These are phyloP conservation scores for Alternaria sp. DNA, from an alignment of 2,329 filamentous ascomycete species.

Conservation along the genomic window DNA sequence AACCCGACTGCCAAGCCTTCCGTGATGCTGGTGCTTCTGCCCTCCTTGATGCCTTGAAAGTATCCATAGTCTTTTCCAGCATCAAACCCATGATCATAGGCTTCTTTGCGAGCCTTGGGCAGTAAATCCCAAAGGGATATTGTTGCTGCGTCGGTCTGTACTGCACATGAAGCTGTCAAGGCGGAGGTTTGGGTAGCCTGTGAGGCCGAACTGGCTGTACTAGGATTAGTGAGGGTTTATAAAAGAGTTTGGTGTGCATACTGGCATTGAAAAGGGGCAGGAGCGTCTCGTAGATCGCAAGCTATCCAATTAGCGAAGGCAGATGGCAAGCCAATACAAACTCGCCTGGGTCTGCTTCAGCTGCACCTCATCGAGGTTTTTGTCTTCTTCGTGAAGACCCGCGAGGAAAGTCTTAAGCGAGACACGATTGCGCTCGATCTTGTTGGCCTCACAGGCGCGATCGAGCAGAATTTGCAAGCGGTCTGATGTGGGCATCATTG, in stretches of 20 bases:
- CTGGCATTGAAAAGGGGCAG: background rate
- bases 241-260: background rate
- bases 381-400: background rate
- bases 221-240: background rate
- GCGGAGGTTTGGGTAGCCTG: background rate
- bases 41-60: background rate
- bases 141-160: constrained; percentile 9
- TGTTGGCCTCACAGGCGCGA: background rate
- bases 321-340: too few species aligned
- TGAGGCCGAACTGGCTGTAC: background rate
- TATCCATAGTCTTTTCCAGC: background rate
- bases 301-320: constrained; percentile 2
- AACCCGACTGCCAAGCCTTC: background rate
- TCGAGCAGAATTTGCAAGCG: constrained; percentile 1
- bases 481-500: background rate
- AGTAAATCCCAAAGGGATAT: constrained; percentile 6
- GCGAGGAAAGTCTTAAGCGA: constrained; percentile 7
- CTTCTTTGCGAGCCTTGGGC: constrained; percentile 5
- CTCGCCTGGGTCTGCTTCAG: background rate
- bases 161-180: background rate
- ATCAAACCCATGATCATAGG: constrained; percentile 1
- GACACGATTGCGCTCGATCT: background rate
- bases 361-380: background rate
- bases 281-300: background rate
- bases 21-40: background rate